Evolutionary conservation across 2,329 filamentous ascomycete genomes (phyloP).

Genomic region (Pseudogymnoascus verrucosus): DNA sequence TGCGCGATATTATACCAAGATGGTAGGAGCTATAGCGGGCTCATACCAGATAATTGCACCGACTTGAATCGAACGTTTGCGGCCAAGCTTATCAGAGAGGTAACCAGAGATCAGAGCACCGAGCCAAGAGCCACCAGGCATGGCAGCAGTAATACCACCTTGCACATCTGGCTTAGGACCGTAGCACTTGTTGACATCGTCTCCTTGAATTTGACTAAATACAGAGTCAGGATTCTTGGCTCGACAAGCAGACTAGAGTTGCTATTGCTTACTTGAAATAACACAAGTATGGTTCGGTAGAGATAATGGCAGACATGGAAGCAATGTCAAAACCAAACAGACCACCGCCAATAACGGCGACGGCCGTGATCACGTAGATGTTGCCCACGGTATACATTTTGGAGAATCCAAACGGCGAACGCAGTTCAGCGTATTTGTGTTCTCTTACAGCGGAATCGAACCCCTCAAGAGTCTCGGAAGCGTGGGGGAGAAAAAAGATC

Average conservation of each 20-base stretch:
- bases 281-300: constrained; percentile 41
- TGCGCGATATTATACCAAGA: constrained; percentile 9
- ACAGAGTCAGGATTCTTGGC: constrained; percentile 40
- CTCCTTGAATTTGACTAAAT: constrained; percentile 32
- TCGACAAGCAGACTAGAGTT: constrained; percentile 41
- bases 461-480: not conserved
- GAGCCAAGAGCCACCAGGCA: constrained; percentile 63
- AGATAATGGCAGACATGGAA: constrained; percentile 51
- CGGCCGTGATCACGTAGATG: constrained; percentile 26
- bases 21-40: not conserved
- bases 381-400: constrained; percentile 22
- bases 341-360: constrained; percentile 26
- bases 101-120: constrained; percentile 54
- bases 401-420: not conserved
- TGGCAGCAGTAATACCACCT: constrained; percentile 60
- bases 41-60: constrained; percentile 37
- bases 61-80: constrained; percentile 41
- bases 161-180: constrained; percentile 44
- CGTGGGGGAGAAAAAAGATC: not conserved
- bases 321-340: constrained; percentile 42
- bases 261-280: constrained; percentile 38
- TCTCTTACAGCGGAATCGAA: not conserved
- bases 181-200: constrained; percentile 34
- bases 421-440: constrained; percentile 2
- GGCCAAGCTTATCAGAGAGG: constrained; percentile 47